Base-by-base conservation (phyloP, 1,284 basidiomycete genomes). In the Moniliophthora roreri region DNA sequence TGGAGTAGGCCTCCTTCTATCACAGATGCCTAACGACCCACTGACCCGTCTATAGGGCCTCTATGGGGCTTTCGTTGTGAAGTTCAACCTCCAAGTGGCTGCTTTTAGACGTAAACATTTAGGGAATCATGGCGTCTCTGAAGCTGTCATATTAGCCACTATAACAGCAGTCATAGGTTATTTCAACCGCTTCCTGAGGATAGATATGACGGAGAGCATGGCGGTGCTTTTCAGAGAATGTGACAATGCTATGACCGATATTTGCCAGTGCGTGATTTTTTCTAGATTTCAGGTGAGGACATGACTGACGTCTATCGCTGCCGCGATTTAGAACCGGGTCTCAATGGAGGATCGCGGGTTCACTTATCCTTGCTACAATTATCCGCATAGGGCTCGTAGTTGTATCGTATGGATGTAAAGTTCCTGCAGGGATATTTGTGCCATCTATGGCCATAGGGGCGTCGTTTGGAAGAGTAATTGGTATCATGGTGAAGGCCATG, bases 201-300 rank as follows among this genome's bases (percentile, higher is more conserved):
- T 98, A 48, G 97, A 99, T 69, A 99, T 99, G 97, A 98, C 95
- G 1, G 93, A 98, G 65, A 92, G 89, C 68, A 87, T 99, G 81
- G 87, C 92, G n/a, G 89, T 98, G 55, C 79, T 99, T 34, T 99
- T 99, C 70, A 82, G 91, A 56, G 96, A 99, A 67, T 99, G 97
- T 65, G 93, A 98, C 65, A 91, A 91, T 18, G 94, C 93, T 36
- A 86, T 92, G 54, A 84, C 93, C 61, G 91, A 93, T 63, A 76
- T 99, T 24, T 99, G 97, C 84, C 94, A 98, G 92, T 97, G 67
- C 68, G 92, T 77, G 35, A 10, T 26, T 37, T 32, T 42, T 36
- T 60, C 16, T 23, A 15, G 15, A n/a, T 10, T 21, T 35, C 50
- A 51, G 41, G 50, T 24, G 35, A 48, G 24, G 32, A 35, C 18